These are phyloP conservation scores for Pisolithus sp. DNA, from an alignment of 768 basidiomycete genomes.

Conservation along the genomic window DNA sequence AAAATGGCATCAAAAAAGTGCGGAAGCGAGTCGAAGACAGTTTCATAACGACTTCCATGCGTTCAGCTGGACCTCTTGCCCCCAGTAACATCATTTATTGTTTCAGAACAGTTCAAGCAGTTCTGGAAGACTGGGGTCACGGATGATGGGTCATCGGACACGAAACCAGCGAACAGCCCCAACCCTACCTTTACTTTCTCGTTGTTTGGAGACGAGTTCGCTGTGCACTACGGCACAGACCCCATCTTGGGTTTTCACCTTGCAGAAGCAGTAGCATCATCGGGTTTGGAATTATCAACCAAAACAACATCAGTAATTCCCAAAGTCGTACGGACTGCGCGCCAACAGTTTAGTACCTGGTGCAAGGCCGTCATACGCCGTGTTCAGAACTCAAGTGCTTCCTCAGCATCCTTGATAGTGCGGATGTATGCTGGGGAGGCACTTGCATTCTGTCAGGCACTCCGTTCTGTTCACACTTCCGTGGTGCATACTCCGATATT, in stretches of 20 bases:
- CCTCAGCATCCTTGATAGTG: constrained; percentile 10
- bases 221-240: constrained; percentile 27
- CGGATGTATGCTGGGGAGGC: constrained; percentile 28
- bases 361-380: constrained; percentile 16
- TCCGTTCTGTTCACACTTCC: constrained; percentile 11
- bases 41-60: constrained; percentile 9
- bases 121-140: constrained; percentile 23
- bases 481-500: constrained; percentile 11
- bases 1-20: constrained; percentile 16
- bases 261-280: constrained; percentile 18
- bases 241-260: constrained; percentile 27
- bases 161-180: constrained; percentile 10
- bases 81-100: constrained; percentile 2
- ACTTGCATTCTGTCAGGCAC: constrained; percentile 22
- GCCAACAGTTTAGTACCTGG: constrained; percentile 22
- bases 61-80: constrained; percentile 24
- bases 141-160: constrained; percentile 1
- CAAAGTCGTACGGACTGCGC: constrained; percentile 13
- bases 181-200: constrained; percentile 30
- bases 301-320: constrained; percentile 8
- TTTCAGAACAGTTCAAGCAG: constrained; percentile 15
- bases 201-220: constrained; percentile 14
- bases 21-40: neutral
- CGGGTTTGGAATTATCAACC: neutral
- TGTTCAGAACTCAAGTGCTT: constrained; percentile 3